Base-by-base conservation (phyloP, 2,329 filamentous ascomycete genomes). In the Cordyceps farinosa region DNA sequence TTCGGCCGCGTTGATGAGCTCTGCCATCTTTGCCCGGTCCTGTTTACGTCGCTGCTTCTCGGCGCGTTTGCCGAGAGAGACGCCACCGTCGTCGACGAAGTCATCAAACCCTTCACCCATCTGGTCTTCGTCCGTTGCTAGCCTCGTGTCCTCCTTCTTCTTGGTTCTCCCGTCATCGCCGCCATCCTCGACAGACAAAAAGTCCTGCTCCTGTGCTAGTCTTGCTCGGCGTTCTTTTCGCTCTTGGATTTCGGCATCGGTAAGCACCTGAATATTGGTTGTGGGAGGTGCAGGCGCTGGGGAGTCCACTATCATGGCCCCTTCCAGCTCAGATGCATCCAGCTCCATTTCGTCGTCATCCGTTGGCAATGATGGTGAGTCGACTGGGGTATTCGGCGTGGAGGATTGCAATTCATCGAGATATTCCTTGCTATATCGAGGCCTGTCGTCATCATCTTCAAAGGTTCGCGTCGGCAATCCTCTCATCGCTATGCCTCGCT, bases 101-200 rank as follows among this genome's bases (percentile, higher is more conserved):
- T 94, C 89, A 65, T 98, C 94, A 69, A 96, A 98, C 0, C 92
- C 93, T 77, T 98, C 95, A 44, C 90, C 91, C 0, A 97, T 84
- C 70, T 98, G 92, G 72, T 98, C 94, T 69, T 98, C 94, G 40
- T 97, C 92, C 48, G 83, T 85, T 6, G 92, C 84, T 2, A 98
- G 82, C 1, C 94, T 84, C 6, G 89, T 90, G 65, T 92, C 84
- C 40, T 86, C 84, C 67, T 89, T 86, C 69, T 88, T 86, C 67
- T 86, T 85, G 8, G 76, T 72, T 34, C 72, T 71, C 27, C 78
- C 76, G 36, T 77, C 75, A 54, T 83, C 80, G n/a, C 83, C 82
- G n/a, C 81, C 81, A 40, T 83, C 85, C 62, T 86, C 81, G 0
- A 91, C 78, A 0, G 87, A 86, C 51, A 91, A 84, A 70, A 86